phyloP scores from a whole-genome alignment of 495 filamentous ascomycete species.

The Annulohypoxylon maeteangense region DNA sequence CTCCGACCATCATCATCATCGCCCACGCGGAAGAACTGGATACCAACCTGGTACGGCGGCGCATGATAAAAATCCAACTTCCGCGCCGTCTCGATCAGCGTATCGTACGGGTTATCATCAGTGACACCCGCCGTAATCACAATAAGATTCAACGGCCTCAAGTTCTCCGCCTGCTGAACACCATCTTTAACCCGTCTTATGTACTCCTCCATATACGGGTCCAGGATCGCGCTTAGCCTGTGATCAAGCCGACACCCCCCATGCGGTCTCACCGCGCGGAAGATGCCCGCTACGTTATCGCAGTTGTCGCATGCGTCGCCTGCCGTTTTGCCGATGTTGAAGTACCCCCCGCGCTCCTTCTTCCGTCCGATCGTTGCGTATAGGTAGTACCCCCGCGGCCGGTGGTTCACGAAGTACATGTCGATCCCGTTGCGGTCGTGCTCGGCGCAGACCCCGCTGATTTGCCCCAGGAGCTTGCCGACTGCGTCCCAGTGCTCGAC shows the following conservation, averaged over 20 bases:
- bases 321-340: slow-evolving; percentile 72
- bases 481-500: slow-evolving; percentile 78
- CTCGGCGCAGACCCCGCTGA: slow-evolving; percentile 78
- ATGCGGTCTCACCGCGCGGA: slow-evolving; percentile 47
- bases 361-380: slow-evolving; percentile 48
- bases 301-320: slow-evolving; percentile 59
- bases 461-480: slow-evolving; percentile 70
- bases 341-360: slow-evolving; percentile 64
- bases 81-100: slow-evolving; percentile 71
- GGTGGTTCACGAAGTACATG: slow-evolving; percentile 82
- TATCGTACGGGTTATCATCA: slow-evolving; percentile 74
- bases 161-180: background rate
- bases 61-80: slow-evolving; percentile 75
- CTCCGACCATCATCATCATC: slow-evolving; percentile 68
- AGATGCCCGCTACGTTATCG: slow-evolving; percentile 65
- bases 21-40: slow-evolving; percentile 92
- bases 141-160: slow-evolving; percentile 86
- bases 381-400: slow-evolving; percentile 43
- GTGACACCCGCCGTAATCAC: slow-evolving; percentile 85
- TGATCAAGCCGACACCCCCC: slow-evolving; percentile 61
- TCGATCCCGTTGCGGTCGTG: slow-evolving; percentile 85
- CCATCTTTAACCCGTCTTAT: slow-evolving; percentile 38
- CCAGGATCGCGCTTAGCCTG: slow-evolving; percentile 72
- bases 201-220: slow-evolving; percentile 61
- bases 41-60: slow-evolving; percentile 79